Conservation (phyloP, 768 basidiomycete genomes). For the Lentinula raphanica region DNA sequence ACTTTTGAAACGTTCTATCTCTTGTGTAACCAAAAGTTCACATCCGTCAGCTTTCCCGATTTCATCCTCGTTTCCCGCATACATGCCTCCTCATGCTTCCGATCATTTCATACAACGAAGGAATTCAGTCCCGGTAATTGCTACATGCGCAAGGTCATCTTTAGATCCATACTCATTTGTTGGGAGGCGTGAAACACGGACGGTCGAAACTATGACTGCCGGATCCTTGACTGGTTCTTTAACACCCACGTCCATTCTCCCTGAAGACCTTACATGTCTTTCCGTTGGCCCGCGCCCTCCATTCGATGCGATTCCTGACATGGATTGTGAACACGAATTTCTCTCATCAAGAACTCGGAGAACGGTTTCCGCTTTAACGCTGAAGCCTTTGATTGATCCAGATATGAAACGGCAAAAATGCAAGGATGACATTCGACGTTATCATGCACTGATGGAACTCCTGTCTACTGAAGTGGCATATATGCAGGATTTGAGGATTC, state of each 20-base stretch:
- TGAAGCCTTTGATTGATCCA: constrained; percentile 1
- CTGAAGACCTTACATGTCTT: neutral
- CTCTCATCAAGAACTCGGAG: neutral
- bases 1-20: constrained; percentile 31
- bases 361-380: neutral
- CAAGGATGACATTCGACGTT: constrained; percentile 47
- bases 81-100: constrained; percentile 27
- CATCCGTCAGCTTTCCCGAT: constrained; percentile 27
- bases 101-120: constrained; percentile 29
- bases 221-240: neutral
- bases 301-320: neutral
- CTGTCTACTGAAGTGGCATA: constrained; percentile 83
- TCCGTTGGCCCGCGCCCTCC: neutral
- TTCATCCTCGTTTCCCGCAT: constrained; percentile 45
- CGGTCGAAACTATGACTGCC: neutral
- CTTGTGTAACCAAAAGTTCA: constrained; percentile 26
- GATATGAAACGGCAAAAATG: constrained; percentile 23
- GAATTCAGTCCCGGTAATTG: constrained; percentile 37
- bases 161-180: constrained; percentile 2
- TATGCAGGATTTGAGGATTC: constrained; percentile 66
- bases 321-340: neutral
- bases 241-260: neutral
- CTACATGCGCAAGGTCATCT: constrained; percentile 9
- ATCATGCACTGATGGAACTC: constrained; percentile 80
- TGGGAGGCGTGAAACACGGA: neutral